Evolutionary conservation across 2,329 filamentous ascomycete species (phyloP), one percentile per base, ranked within the genome.

Genomic region (Dactylellina drechsleri): DNA sequence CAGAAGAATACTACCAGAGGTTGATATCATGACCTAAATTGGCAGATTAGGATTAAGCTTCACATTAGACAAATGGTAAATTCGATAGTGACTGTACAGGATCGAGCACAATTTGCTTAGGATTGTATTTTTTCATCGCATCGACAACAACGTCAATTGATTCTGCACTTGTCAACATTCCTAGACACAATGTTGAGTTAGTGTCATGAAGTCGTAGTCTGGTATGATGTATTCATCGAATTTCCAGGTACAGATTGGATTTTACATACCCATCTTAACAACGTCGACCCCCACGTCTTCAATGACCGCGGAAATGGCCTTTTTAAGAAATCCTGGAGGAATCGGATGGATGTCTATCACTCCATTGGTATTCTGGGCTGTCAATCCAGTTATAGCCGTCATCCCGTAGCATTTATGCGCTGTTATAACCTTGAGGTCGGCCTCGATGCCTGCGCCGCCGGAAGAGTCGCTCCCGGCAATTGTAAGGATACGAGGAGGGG

Each of bases 351-450:
- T 92, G 77, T 87, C 92, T 76, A 88, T 85, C 13, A 98, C 93
- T 3, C 92, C 92, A 62, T 87, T 85, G 0, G 95, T 99, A 82
- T 98, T 97, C 81, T 98, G 95, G 15, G 92, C 93, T n/a, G 95
- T 99, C 80, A 99, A 84, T 18, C 94, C 94, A 13, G 94, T 96
- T 8, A 94, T 97, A 20, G 93, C 92, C 59, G 94, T 97, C 89
- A 97, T 96, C 73, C 92, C 93, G 85, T 98, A 98, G 83, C 92
- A 95, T 73, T 91, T 90, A 86, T 98, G 93, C 16, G 92, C 92
- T 52, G 93, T 91, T 75, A 97, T 90, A 76, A 96, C 93, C 82
- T 97, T 96, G 81, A 98, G 93, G 81, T 98, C 94, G 45, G 94
- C 95, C 82, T 99, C 94, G 40, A 99, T 88, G 60, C 94, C 95